Base-by-base conservation (phyloP, 306 rosid species). In the Geum urbanum region DNA sequence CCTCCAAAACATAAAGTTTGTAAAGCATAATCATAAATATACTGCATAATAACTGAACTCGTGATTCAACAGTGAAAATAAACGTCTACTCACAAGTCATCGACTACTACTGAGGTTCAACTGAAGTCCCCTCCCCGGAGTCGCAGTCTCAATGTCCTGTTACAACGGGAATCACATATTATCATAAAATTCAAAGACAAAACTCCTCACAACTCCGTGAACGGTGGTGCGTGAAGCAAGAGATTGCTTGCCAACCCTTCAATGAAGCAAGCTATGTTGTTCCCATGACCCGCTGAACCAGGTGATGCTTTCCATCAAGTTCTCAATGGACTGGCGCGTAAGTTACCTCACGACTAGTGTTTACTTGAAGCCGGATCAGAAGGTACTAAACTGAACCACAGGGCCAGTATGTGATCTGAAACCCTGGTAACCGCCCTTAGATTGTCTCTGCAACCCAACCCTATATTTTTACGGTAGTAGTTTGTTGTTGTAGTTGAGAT, bases 281-380 rank as follows among this genome's bases (percentile, higher is more conserved):
- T 94, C 78, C 98, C 98, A 8, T 90, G 88, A 64, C 98, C 98
- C 9, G 98, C 88, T 2, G 90, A 90, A 74, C 73, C 97, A 0
- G 96, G 98, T 67, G 98, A 94, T 58, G 89, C 97, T 15, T 94
- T 94, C 77, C 98, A 94, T 75, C 98, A 94, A 80, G 96, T 94
- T 66, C 79, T 94, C 2, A 94, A 94, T 5, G 98, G 97, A 24
- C 96, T 94, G n/a, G 98, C 96, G 0, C 91, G 98, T 0, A 94
- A 94, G 79, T 76, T 94, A 79, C 98, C 98, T 0, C 97, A 90
- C 4, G 84, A 76, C 74, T 22, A 82, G 80, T 16, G 61, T 85
- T 14, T 90, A 76, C 95, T 76, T 94, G 79, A 90, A 84, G 46
- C 72, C 83, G 0, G 86, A 96, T 44, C 79, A 85, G 85, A 90